Evolutionary conservation across 2,329 filamentous ascomycete species (phyloP).

Genomic region (Cladosporium austrohemisphaericum): DNA sequence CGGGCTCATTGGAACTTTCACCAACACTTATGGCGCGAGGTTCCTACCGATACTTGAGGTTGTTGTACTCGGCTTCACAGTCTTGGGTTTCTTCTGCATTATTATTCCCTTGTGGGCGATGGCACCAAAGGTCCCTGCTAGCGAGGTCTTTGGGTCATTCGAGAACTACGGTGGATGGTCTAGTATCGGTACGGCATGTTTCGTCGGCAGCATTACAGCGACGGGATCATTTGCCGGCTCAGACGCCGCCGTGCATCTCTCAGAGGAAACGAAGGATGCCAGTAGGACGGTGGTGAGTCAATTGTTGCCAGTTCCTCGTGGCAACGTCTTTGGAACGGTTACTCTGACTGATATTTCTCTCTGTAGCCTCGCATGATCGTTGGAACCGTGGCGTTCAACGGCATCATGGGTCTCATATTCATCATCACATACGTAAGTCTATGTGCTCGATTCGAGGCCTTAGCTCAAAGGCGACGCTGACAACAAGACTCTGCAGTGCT

Average conservation of each 20-base stretch:
- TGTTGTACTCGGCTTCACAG: conserved; percentile 45
- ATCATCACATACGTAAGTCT: conserved; percentile 20
- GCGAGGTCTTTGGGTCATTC: conserved; percentile 41
- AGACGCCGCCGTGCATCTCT: conserved; percentile 30
- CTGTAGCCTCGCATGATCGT: no score
- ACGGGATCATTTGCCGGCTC: conserved; percentile 24
- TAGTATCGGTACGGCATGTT: conserved; percentile 25
- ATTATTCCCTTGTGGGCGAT: conserved; percentile 44
- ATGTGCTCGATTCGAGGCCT: background rate
- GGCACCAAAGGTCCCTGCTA: conserved; percentile 46
- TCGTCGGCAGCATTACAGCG: conserved; percentile 31
- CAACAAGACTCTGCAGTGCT: background rate
- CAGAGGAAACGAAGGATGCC: conserved; percentile 30
- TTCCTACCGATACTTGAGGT: conserved; percentile 40
- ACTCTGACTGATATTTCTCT: no score
- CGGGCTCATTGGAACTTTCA: conserved; percentile 26
- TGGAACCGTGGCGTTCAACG: conserved; percentile 26
- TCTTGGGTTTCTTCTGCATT: conserved; percentile 50
- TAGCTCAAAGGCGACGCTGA: background rate
- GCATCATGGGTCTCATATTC: conserved; percentile 21
- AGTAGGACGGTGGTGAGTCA: conserved; percentile 27
- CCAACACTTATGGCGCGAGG: conserved; percentile 45
- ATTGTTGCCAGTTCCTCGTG: no score
- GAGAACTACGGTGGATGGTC: conserved; percentile 38
- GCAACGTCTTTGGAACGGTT: no score